Base-by-base conservation (phyloP, 176 grass and related monocot species). In the Oryza glaberrima region DNA sequence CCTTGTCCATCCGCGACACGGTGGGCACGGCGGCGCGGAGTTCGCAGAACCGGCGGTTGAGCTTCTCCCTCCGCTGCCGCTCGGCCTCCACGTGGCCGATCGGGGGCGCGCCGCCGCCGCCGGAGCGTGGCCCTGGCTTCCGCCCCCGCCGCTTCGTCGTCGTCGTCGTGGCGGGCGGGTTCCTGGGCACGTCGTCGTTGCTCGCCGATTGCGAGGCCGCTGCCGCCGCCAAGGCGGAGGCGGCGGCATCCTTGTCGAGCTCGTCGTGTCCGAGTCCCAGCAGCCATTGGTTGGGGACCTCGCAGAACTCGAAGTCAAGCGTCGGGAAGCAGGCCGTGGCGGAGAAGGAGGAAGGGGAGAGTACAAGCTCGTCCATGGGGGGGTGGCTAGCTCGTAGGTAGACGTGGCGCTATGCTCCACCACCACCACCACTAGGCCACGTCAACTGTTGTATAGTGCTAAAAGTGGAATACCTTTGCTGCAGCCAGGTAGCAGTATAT, bases 1-100 rank as follows among this genome's bases (percentile, higher is more conserved):
- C 86, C 86, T 87, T 94, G 83, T 94, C 92, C 92, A 91, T 94
- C 56, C 86, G 65, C 3, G 92, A 85, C 58, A 94, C 89, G 6
- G 71, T 85, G 16, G 92, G 92, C 16, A 94, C 92, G 41, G 83
- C 86, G 12, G 89, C 90, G 0, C 92, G 83, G 65, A 94, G 92
- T 30, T 82, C 88, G 78, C 85, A 91, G 69, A 94, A 91, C 1
- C 76, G 88, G 56, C 90, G 85, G 86, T 91, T 81, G 26, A 94
- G 83, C 77, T 82, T 94, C 58, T 94, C 89, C n/a, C 86, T 83
- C 1, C 89, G 89, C 58, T 82, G 83, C 52, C 92, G 83, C 79
- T 94, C 89, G 47, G 86, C 89, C 86, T 94, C 84, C 12, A 91
- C 77, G 43, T 91, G 92, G 71, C 83, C 81, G 43, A 91, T 0